Percentiles rank a stretch among this genome's conserved stretches.
These are phyloP conservation scores for Orbilia blumenaviensis DNA, from an alignment of 2,329 filamentous ascomycete species.

Conservation along the genomic window DNA sequence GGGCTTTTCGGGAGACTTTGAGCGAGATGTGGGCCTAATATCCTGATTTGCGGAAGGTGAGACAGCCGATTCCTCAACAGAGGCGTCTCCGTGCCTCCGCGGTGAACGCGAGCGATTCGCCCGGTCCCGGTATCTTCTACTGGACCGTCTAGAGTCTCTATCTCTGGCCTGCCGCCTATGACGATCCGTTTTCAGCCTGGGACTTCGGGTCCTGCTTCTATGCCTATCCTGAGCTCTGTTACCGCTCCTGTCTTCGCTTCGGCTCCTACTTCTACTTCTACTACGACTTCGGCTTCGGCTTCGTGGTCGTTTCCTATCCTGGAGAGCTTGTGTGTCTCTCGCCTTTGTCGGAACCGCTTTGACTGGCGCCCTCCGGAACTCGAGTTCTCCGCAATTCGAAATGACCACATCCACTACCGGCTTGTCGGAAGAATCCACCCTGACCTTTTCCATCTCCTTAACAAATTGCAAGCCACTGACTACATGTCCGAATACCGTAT, in stretches of 20 bases:
- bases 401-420: slow-evolving; percentile 55
- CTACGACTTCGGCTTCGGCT: slow-evolving; percentile 52
- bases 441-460: slow-evolving; percentile 71
- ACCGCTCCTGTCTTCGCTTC: slow-evolving; percentile 1
- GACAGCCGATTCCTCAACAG: not conserved
- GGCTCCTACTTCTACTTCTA: slow-evolving; percentile 16
- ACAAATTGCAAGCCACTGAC: slow-evolving; percentile 74
- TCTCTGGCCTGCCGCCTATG: slow-evolving; percentile 10
- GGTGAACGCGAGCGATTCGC: slow-evolving; percentile 42
- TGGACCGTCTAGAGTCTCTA: slow-evolving; percentile 20
- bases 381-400: slow-evolving; percentile 55
- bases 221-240: slow-evolving; percentile 12
- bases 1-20: slow-evolving; percentile 37
- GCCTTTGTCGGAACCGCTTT: not conserved
- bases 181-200: slow-evolving; percentile 9
- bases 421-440: slow-evolving; percentile 62
- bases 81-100: not conserved
- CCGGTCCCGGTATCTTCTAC: slow-evolving; percentile 25
- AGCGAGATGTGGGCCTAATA: slow-evolving; percentile 25
- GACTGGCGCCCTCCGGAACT: slow-evolving; percentile 39
- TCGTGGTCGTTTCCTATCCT: slow-evolving; percentile 51
- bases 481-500: slow-evolving; percentile 74
- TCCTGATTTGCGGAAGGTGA: not conserved
- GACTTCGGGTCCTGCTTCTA: slow-evolving; percentile 20
- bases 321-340: slow-evolving; percentile 32